Evolutionary conservation across 352 stramenopile species (phyloP), one percentile per base, ranked within the genome.

Genomic region (Phytopythium montanum): DNA sequence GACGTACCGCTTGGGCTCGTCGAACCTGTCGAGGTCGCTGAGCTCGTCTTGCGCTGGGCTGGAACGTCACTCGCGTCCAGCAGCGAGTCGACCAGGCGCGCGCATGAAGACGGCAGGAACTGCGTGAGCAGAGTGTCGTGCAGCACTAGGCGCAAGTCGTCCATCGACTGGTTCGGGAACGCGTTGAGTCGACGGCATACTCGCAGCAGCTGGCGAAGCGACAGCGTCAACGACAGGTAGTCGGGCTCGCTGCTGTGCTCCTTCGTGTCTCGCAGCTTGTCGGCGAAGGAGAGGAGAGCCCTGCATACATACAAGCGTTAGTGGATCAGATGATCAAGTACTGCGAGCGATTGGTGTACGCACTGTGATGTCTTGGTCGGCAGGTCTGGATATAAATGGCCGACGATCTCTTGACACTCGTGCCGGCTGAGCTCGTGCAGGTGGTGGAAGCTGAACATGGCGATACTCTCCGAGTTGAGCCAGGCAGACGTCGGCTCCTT

Each of bases 81-180:
- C 2, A 90, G 49, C 21, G 68, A 69, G 44, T 90, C 73, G 7
- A 89, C 76, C 2, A 88, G 59, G 12, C 68, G 57, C 8, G 52
- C 69, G 42, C 75, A 87, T 21, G 80, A 75, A 12, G 76, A 59
- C n/a, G 84, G 74, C 4, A 93, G 62, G 54, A 92, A 90, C 54
- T 90, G 78, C 18, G 78, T 91, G 31, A 93, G 66, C n/a, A 90
- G 54, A 1, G 84, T 88, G 56, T 93, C 84, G 46, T 92, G 79
- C n/a, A 93, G 57, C 28, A 92, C 51, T 3, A 72, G 70, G 1
- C 79, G 79, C 46, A 93, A 60, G 55, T 93, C 84, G 23, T 71
- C 61, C 16, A 89, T 38, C 2, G 84, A 88, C 31, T 86, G 66
- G 31, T 79, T 66, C 3, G 84, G 81, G 55, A 88, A 93, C 14